Evolutionary conservation across 1,139 yeast genomes (phyloP).

Genomic region (Suhomyces terraborum): DNA sequence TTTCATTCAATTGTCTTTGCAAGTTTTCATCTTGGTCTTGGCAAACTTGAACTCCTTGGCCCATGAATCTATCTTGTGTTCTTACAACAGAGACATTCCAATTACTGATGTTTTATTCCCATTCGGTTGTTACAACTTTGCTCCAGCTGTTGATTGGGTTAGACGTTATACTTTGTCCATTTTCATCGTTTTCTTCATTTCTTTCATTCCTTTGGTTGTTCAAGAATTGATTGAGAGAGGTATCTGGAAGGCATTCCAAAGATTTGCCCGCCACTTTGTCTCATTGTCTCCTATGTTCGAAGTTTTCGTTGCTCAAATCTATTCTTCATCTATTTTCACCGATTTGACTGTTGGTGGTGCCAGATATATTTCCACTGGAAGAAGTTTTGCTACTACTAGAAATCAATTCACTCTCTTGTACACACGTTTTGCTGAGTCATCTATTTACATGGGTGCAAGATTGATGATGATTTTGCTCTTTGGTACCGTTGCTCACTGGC

Average conservation of each 20-base stretch:
- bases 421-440: conserved; percentile 96
- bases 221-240: conserved; percentile 99
- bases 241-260: conserved; percentile 89
- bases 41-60: conserved; percentile 91
- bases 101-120: conserved; percentile 84
- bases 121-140: conserved; percentile 88
- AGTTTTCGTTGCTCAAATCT: conserved; percentile 97
- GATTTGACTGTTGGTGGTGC: conserved; percentile 99
- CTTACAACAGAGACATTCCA: conserved; percentile 81
- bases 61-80: conserved; percentile 85
- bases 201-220: conserved; percentile 92
- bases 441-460: conserved; percentile 96
- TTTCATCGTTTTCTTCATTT: conserved; percentile 97
- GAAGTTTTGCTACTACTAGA: conserved; percentile 99
- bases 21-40: conserved; percentile 86
- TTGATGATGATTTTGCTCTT: conserved; percentile 84
- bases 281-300: conserved; percentile 96
- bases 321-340: conserved; percentile 85
- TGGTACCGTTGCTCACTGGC: conserved; percentile 95
- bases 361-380: conserved; percentile 97
- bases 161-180: conserved; percentile 97
- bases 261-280: conserved; percentile 85
- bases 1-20: conserved; percentile 93
- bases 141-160: conserved; percentile 93
- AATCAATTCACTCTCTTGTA: conserved; percentile 94